These are phyloP conservation scores for Capronia americana DNA, from an alignment of 2,329 filamentous ascomycete species.

Conservation along the genomic window DNA sequence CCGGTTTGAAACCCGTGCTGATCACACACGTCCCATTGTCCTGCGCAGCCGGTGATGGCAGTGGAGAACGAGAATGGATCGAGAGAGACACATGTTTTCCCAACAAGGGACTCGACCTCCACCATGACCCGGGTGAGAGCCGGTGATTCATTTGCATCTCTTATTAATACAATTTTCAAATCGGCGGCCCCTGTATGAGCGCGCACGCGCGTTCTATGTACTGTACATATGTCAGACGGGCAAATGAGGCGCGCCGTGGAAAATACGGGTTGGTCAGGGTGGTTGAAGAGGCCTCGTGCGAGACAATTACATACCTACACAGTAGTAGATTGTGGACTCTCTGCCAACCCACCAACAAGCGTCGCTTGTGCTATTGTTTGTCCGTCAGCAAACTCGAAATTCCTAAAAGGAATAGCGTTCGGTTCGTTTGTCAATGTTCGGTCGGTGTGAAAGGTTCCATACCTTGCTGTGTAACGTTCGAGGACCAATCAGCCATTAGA, in stretches of 20 bases:
- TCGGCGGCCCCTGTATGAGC: neutral
- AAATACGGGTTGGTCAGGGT: neutral
- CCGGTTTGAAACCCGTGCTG: conserved; percentile 10
- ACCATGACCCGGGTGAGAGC: neutral
- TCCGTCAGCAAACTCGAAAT: neutral
- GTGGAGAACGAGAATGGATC: conserved; percentile 9
- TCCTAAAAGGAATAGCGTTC: neutral
- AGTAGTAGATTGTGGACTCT: neutral
- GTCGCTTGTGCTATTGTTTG: conserved; percentile 3
- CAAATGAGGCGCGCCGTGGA: neutral
- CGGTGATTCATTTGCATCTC: neutral
- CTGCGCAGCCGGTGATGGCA: neutral
- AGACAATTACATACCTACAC: too few species aligned
- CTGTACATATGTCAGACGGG: neutral
- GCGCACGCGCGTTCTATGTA: neutral
- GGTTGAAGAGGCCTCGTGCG: neutral
- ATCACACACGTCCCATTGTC: conserved; percentile 14
- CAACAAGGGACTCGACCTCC: neutral
- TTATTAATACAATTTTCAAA: neutral
- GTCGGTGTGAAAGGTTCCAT: conserved; percentile 21
- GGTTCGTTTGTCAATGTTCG: conserved; percentile 32
- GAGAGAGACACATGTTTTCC: neutral
- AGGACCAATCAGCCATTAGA: conserved; percentile 3
- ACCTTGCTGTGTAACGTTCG: conserved; percentile 18
- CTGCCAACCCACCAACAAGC: neutral